These are phyloP conservation scores for Betula pendula DNA, from an alignment of 306 rosid genomes.

Conservation along the genomic window DNA sequence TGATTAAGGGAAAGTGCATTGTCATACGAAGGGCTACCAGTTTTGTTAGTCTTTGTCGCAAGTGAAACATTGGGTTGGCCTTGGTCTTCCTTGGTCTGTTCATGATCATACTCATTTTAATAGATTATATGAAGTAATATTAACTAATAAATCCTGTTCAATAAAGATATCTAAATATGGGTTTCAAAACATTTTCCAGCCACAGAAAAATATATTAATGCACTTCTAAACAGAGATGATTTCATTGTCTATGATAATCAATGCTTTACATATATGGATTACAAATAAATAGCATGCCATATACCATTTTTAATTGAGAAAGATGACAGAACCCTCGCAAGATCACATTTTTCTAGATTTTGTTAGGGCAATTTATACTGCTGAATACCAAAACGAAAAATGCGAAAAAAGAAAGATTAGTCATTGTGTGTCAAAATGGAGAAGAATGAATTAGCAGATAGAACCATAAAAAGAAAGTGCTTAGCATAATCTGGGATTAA, in stretches of 20 bases:
- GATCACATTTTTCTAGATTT: background rate
- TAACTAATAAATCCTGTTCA: background rate
- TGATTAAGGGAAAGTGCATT: conserved; percentile 26
- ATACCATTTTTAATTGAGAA: background rate
- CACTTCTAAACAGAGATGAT: background rate
- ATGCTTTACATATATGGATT: background rate
- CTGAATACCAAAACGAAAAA: background rate
- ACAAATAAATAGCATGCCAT: background rate
- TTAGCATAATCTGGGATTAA: background rate
- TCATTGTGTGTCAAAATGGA: background rate
- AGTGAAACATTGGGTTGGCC: conserved; percentile 9
- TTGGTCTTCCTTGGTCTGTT: conserved; percentile 43
- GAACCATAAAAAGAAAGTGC: conserved; percentile 6
- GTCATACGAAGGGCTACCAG: conserved; percentile 23
- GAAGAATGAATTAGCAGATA: background rate
- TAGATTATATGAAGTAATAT: background rate
- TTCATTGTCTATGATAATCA: background rate
- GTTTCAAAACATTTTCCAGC: background rate
- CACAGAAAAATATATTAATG: background rate
- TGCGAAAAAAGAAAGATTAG: background rate
- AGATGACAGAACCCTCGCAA: background rate
- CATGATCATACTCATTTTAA: conserved; percentile 23
- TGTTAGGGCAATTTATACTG: background rate
- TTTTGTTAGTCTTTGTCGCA: conserved; percentile 13
- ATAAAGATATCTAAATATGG: background rate